Evolutionary conservation across 1,139 yeast species (phyloP).

Genomic region (Chernovozyma sophiae-reginae): DNA sequence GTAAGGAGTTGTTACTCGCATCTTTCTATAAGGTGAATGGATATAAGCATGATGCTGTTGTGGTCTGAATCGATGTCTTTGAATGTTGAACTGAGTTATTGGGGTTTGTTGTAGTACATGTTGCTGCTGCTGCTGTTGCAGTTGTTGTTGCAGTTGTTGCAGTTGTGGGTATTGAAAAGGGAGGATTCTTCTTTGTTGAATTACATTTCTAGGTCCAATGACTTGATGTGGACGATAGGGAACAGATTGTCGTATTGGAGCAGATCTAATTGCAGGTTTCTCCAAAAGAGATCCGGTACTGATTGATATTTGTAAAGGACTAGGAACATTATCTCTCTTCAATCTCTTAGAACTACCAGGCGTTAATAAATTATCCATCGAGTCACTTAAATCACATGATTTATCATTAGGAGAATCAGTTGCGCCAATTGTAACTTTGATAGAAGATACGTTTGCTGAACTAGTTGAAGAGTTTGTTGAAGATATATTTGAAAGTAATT

Average conservation of each 20-base stretch:
- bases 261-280: slow-evolving; percentile 39
- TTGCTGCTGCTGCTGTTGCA: slow-evolving; percentile 4
- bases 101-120: background rate
- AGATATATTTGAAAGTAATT: slow-evolving; percentile 2
- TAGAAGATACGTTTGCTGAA: slow-evolving; percentile 3
- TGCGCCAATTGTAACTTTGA: slow-evolving; percentile 1
- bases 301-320: slow-evolving; percentile 34
- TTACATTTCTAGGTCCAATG: slow-evolving; percentile 1
- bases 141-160: slow-evolving; percentile 6
- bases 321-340: slow-evolving; percentile 42
- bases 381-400: slow-evolving; percentile 8
- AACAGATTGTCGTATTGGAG: slow-evolving; percentile 31
- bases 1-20: slow-evolving; percentile 1
- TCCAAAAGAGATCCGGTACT: slow-evolving; percentile 11
- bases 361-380: slow-evolving; percentile 19
- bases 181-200: background rate
- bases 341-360: slow-evolving; percentile 27
- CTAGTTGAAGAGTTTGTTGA: slow-evolving; percentile 4
- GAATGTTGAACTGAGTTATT: slow-evolving; percentile 7
- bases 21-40: slow-evolving; percentile 4
- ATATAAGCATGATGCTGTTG: slow-evolving; percentile 7
- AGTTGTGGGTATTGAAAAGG: slow-evolving; percentile 3
- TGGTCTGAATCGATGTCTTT: slow-evolving; percentile 8
- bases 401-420: background rate
- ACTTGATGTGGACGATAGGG: slow-evolving; percentile 5